Base-by-base conservation (phyloP, 306 rosid genomes). In the Urtica urens region DNA sequence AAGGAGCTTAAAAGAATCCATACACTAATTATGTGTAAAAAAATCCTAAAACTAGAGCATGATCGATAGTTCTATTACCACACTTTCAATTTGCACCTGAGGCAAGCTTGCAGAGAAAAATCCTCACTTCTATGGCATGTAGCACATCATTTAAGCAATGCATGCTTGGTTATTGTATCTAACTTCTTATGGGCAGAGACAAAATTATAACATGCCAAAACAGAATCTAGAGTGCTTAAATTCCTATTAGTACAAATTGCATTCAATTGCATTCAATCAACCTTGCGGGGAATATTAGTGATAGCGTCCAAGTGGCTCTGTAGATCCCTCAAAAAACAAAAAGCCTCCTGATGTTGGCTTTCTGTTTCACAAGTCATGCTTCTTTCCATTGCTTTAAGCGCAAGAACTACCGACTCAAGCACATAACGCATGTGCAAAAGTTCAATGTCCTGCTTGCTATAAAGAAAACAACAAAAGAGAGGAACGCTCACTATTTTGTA, bases 351-450 rank as follows among this genome's bases (percentile, higher is more conserved):
- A 62, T 57, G 71, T 53, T 49, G 75, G 53, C 60, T 50, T 62
- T 70, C 80, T 60, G 42, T 69, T 72, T 74, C 86, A 54, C 63
- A 63, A 13, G 66, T 60, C 58, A 62, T 43, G 49, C 67, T 62
- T 66, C 60, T 79, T 64, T 75, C 93, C 95, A 90, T 84, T 46
- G 73, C 74, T 65, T 78, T 88, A 59, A 90, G 78, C 59, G 97
- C 93, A 59, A 90, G 90, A 72, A 90, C 75, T 39, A 73, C 53
- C 44, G 87, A 84, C 63, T 90, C 95, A 45, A 90, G 72, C 67
- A 93, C 95, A 79, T 90, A 90, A 29, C 87, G 92, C 97, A 90
- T 84, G 71, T 81, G 86, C 87, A 90, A 77, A 56, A 90, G 95
- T 72, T 90, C 97, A 70, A 84, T 67, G 71, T 90, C 97, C 70